Conservation (phyloP, 1,139 yeast genomes). For the Candida sojae region DNA sequence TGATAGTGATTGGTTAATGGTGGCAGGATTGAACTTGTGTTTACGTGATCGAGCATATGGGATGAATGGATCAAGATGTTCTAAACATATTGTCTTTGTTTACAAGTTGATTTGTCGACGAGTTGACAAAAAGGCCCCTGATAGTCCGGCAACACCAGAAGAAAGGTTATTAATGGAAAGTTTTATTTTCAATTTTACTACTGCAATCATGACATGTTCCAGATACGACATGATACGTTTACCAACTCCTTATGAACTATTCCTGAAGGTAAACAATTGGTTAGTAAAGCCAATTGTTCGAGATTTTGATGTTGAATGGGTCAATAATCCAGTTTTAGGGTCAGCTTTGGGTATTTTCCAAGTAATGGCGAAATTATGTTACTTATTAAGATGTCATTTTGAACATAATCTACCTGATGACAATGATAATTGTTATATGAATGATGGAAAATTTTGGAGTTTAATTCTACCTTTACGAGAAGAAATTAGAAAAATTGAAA, state of each 20-base stretch:
- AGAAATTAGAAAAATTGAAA: slow-evolving; percentile 7
- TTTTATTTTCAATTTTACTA: slow-evolving; percentile 10
- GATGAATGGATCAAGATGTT: slow-evolving; percentile 10
- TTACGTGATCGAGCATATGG: slow-evolving; percentile 11
- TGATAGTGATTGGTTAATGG: slow-evolving; percentile 12
- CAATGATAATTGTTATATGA: slow-evolving; percentile 4
- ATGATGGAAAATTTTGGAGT: slow-evolving; percentile 9
- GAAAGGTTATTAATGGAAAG: slow-evolving; percentile 12
- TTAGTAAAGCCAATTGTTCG: slow-evolving; percentile 8
- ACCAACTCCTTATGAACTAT: slow-evolving; percentile 12
- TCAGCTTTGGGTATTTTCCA: slow-evolving; percentile 10
- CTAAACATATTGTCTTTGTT: slow-evolving; percentile 11
- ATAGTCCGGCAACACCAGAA: slow-evolving; percentile 5
- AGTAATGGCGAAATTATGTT: slow-evolving; percentile 9
- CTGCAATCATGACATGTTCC: slow-evolving; percentile 9
- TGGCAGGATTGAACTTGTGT: slow-evolving; percentile 12
- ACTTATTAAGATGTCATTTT: slow-evolving; percentile 12
- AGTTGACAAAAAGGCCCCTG: not conserved
- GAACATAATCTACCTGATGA: slow-evolving; percentile 3
- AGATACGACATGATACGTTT: slow-evolving; percentile 7
- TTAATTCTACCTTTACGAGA: slow-evolving; percentile 5
- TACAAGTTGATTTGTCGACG: slow-evolving; percentile 9
- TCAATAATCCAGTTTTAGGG: slow-evolving; percentile 13
- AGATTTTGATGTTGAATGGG: slow-evolving; percentile 11
- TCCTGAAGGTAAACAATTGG: slow-evolving; percentile 9